Conservation (phyloP, 2,329 filamentous ascomycete genomes). For the Fusarium virguliforme region DNA sequence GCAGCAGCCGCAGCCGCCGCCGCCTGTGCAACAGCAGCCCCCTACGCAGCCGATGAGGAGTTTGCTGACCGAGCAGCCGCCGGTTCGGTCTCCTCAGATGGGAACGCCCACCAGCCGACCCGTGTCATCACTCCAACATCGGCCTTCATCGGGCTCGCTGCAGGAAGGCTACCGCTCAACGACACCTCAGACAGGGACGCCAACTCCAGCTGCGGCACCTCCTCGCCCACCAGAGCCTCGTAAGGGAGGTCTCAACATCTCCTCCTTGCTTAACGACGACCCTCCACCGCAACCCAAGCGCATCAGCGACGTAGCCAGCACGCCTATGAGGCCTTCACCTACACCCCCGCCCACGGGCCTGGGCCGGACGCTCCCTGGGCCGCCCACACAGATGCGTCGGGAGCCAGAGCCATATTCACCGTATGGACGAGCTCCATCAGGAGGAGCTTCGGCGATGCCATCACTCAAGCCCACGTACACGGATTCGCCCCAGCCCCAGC, state of each 20-base stretch:
- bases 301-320: conserved; percentile 63
- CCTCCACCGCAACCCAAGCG: conserved; percentile 68
- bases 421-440: conserved; percentile 58
- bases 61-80: conserved; percentile 60
- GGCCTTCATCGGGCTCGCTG: conserved; percentile 52
- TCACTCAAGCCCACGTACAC: conserved; percentile 69
- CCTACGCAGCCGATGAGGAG: conserved; percentile 59
- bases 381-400: conserved; percentile 63
- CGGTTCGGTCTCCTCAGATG: conserved; percentile 59
- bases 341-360: conserved; percentile 68
- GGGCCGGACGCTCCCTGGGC: conserved; percentile 59
- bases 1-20: conserved; percentile 56
- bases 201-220: conserved; percentile 57
- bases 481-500: conserved; percentile 67
- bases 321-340: conserved; percentile 60
- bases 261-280: conserved; percentile 76
- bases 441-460: conserved; percentile 66
- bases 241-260: conserved; percentile 76
- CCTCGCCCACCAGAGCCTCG: conserved; percentile 64
- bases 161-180: conserved; percentile 53
- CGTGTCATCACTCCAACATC: conserved; percentile 58
- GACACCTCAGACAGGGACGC: conserved; percentile 51
- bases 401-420: conserved; percentile 67
- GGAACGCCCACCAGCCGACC: conserved; percentile 58
- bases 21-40: conserved; percentile 55